Base-by-base conservation (phyloP, 495 filamentous ascomycete species). In the Xylaria telfairii region DNA sequence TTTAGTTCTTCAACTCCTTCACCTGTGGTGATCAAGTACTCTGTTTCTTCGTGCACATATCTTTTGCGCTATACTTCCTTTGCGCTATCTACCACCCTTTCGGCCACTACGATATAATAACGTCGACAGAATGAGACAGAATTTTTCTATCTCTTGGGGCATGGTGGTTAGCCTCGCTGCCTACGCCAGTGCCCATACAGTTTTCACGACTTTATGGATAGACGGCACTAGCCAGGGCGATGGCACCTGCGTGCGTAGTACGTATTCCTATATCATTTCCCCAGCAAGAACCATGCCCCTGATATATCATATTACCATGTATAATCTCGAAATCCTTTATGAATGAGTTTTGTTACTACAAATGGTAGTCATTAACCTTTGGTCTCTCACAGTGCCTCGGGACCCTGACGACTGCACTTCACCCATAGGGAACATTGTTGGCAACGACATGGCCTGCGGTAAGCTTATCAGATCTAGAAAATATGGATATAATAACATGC, bases 381-480 rank as follows among this genome's bases (percentile, higher is more conserved):
- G 34, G 28, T 62, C 26, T 24, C 17, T 62, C 2, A 28, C 28
- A 62, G 59, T 91, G 85, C 84, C 85, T 60, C 85, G 81, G 62
- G 80, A 86, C 65, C 75, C 81, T 4, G 74, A 71, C 1, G 80
- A 81, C 8, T 81, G 83, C 56, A 92, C 85, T 8, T 75, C 73
- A 41, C 92, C 92, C 5, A 77, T 93, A 24, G 76, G 74, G 2
- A 74, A 85, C 59, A 62, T 92, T 37, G 69, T 74, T 32, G 87
- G 87, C 70, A 75, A 83, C 24, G 88, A 91, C 53, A 91, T 95
- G 87, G 90, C 89, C 39, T 95, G 92, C 73, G 92, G 90, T 91
- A 81, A 49, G 86, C 59, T 10, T 21, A 47, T 7, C 46, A 19
- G 8, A 26, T 24, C 26, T 3, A 21, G 15, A 8, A 28, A 10